phyloP scores from a whole-genome alignment of 192 early-diverging fungal genomes.

The Coemansia sp. region DNA sequence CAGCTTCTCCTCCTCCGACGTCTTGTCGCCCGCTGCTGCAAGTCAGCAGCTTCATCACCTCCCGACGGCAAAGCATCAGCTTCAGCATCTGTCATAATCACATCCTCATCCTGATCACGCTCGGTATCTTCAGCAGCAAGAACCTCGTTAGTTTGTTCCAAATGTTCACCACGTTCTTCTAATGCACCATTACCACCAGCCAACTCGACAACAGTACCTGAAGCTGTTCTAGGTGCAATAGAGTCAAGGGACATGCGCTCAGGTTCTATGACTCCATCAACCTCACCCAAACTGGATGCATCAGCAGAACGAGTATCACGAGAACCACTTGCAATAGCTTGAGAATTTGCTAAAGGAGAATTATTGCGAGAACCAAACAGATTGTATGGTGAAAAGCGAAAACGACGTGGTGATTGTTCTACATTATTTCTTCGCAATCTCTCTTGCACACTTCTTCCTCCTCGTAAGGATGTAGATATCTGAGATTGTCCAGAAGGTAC shows the following conservation, averaged over 20 bases:
- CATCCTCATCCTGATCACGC: not conserved
- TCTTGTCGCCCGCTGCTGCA: not conserved
- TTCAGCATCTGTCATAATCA: constrained; percentile 1
- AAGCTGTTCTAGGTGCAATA: not conserved
- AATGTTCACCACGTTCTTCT: not conserved
- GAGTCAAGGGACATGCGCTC: constrained; percentile 2
- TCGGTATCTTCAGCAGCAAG: not conserved
- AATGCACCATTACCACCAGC: not conserved
- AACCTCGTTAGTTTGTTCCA: not conserved
- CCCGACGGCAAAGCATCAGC: not conserved
- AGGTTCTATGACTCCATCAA: not conserved
- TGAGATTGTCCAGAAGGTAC: not conserved
- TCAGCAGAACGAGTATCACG: not conserved
- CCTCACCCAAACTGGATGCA: not conserved
- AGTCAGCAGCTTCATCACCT: not conserved
- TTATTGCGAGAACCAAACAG: constrained; percentile 1
- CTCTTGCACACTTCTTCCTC: not conserved
- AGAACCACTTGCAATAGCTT: not conserved
- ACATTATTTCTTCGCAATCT: constrained; percentile 7
- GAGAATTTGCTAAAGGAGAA: not conserved
- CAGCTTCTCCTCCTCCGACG: not conserved
- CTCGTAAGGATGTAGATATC: not conserved
- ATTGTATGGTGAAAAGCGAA: constrained; percentile 27
- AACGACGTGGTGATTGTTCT: constrained; percentile 8
- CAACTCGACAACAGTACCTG: not conserved